A percentile compares a stretch with the other conserved stretches of the same genome.
Conservation (phyloP, 495 filamentous ascomycete species). For the Cenococcum geophilum region DNA sequence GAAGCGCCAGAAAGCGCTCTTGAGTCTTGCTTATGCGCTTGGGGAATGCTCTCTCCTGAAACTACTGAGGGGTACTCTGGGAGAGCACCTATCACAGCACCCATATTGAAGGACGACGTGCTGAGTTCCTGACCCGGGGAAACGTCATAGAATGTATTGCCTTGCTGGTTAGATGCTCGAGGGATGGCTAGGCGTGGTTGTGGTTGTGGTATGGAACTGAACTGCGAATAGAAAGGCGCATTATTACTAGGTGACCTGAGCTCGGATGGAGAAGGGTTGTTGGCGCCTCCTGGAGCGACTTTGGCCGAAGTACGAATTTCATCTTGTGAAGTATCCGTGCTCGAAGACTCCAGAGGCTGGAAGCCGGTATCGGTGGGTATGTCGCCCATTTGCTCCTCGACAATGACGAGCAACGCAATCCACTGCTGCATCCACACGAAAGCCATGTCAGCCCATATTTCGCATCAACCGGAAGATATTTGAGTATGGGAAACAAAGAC, state of each 20-base stretch:
- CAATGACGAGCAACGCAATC: slow-evolving; percentile 40
- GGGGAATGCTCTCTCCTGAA: slow-evolving; percentile 1
- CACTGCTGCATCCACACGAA: slow-evolving; percentile 45
- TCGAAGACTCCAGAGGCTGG: slow-evolving; percentile 20
- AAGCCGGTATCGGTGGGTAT: slow-evolving; percentile 26
- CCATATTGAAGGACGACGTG: slow-evolving; percentile 44
- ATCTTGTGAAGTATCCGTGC: slow-evolving; percentile 23
- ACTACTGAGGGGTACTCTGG: slow-evolving; percentile 36
- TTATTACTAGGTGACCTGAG: slow-evolving; percentile 16
- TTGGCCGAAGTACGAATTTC: slow-evolving; percentile 23
- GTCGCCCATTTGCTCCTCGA: slow-evolving; percentile 42
- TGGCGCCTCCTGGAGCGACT: neutral
- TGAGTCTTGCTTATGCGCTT: slow-evolving; percentile 20
- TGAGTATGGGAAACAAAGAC: neutral
- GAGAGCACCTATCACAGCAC: slow-evolving; percentile 43
- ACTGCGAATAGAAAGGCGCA: slow-evolving; percentile 32
- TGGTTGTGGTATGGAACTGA: slow-evolving; percentile 24
- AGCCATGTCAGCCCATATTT: slow-evolving; percentile 40
- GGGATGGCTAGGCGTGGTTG: slow-evolving; percentile 26
- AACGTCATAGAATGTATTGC: slow-evolving; percentile 19
- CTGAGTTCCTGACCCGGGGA: slow-evolving; percentile 36
- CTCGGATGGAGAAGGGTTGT: slow-evolving; percentile 7
- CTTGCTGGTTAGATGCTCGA: slow-evolving; percentile 20
- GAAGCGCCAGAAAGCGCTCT: slow-evolving; percentile 32
- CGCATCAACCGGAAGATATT: slow-evolving; percentile 10